A percentile compares a stretch with the other conserved stretches of the same genome.
Evolutionary conservation across 495 filamentous ascomycete species (phyloP).

Genomic region (Penicillium paradoxum): DNA sequence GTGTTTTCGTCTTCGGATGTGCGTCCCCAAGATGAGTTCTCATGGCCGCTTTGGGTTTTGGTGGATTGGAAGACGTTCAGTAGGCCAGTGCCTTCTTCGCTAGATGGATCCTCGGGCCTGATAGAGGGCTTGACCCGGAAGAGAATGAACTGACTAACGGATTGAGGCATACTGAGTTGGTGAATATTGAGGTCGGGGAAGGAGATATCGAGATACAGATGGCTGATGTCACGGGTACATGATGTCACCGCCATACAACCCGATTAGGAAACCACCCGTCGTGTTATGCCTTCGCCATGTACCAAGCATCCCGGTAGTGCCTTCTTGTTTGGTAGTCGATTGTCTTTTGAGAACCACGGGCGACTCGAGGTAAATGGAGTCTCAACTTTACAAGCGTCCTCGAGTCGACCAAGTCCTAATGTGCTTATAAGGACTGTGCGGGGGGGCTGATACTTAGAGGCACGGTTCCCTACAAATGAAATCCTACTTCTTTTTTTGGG

Average conservation of each 20-base stretch:
- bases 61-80: conserved; percentile 25
- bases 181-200: background rate
- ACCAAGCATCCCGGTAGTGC: too few species aligned
- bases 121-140: conserved; percentile 37
- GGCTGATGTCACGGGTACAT: conserved; percentile 9
- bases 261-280: background rate
- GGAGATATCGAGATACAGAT: background rate
- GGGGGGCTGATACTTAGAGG: background rate
- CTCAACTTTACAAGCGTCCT: too few species aligned
- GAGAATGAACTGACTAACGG: conserved; percentile 36
- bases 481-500: background rate
- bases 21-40: conserved; percentile 39
- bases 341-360: too few species aligned
- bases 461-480: background rate
- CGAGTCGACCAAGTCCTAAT: too few species aligned
- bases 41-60: conserved; percentile 34
- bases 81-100: conserved; percentile 28
- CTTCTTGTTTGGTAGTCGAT: too few species aligned
- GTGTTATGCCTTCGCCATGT: too few species aligned
- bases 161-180: conserved; percentile 15
- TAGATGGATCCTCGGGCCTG: conserved; percentile 38
- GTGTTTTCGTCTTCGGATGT: conserved; percentile 32
- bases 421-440: too few species aligned
- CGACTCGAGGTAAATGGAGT: too few species aligned
- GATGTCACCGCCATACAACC: conserved; percentile 2